Evolutionary conservation across 768 basidiomycete species (phyloP).

Genomic region (Boletus barrowsii): DNA sequence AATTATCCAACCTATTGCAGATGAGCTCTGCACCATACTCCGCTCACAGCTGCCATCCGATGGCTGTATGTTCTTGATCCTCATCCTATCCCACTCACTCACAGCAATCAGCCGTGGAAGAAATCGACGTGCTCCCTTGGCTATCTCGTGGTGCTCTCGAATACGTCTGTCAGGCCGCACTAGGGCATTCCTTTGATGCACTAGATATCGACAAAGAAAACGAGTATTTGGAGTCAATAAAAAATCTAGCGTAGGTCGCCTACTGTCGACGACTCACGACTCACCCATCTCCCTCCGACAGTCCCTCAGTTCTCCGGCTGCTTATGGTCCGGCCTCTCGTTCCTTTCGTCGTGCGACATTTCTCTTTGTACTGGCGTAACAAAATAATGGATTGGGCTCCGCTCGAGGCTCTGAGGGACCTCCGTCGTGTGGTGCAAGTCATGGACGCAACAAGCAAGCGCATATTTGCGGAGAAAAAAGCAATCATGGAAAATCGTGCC

Average conservation of each 20-base stretch:
- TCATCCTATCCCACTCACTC: background rate
- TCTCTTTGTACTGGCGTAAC: conserved; percentile 31
- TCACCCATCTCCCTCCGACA: conserved; percentile 3
- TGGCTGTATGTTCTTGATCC: conserved; percentile 15
- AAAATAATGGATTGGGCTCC: conserved; percentile 35
- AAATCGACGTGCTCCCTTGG: conserved; percentile 36
- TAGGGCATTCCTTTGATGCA: conserved; percentile 34
- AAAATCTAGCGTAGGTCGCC: conserved; percentile 28
- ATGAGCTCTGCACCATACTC: conserved; percentile 22
- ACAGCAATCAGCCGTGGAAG: conserved; percentile 18
- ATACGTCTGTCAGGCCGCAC: conserved; percentile 32
- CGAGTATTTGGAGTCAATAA: conserved; percentile 30
- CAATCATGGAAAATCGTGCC: conserved; percentile 11
- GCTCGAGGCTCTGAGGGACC: conserved; percentile 23
- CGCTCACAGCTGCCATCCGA: conserved; percentile 20
- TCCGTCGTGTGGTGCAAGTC: conserved; percentile 25
- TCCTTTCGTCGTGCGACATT: conserved; percentile 28
- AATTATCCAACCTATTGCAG: conserved; percentile 33
- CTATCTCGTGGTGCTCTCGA: conserved; percentile 34
- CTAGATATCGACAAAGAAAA: conserved; percentile 24
- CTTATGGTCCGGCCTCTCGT: conserved; percentile 32
- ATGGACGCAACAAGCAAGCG: conserved; percentile 29
- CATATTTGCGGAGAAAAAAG: conserved; percentile 32
- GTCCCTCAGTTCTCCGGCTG: conserved; percentile 25
- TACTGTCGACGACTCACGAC: background rate